Evolutionary conservation across 202 grass and related monocot species (phyloP), one percentile per base, ranked within the genome.

Genomic region (Schoenoplectus tabernaemontani): DNA sequence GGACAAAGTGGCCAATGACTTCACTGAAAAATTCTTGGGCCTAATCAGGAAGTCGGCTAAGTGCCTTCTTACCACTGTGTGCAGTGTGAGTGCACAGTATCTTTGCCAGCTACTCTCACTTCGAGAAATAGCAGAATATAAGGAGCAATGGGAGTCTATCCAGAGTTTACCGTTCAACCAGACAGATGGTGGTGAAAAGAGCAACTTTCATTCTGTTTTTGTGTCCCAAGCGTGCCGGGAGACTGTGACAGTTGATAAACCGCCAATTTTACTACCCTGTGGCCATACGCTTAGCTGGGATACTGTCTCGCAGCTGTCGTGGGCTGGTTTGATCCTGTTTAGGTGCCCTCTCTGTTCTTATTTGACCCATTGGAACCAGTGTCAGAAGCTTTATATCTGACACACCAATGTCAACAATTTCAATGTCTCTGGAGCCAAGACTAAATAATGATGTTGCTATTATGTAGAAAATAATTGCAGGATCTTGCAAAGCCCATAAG

Each of bases 71-170:
- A 64, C 53, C 10, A 60, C 82, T 5, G 53, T 62, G 5, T 67
- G 77, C 64, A 36, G 46, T 38, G 81, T 56, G 66, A 81, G 85
- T 44, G 28, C 78, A 4, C 59, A 79, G n/a, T 77, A 68, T 28
- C 46, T 87, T 32, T 74, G 71, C 13, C 41, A 59, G 3, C 72
- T 83, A n/a, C 54, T 64, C 54, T 69, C 54, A 17, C 30, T 77
- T 17, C 53, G 32, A 7, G 82, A 44, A 13, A 76, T 79, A 37
- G 48, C 64, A 82, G 71, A 46, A 57, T 59, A 73, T 44, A 36
- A 87, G 62, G 36, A 87, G 34, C 72, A 78, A 66, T 87, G 85
- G 85, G 73, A 62, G 51, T 10, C 46, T 8, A 79, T 83, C 30
- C 54, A 60, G 10, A 57, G 66, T 28, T 46, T 86, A 1, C 79